phyloP scores from a whole-genome alignment of 768 basidiomycete species.

The Rhodotorula toruloides region DNA sequence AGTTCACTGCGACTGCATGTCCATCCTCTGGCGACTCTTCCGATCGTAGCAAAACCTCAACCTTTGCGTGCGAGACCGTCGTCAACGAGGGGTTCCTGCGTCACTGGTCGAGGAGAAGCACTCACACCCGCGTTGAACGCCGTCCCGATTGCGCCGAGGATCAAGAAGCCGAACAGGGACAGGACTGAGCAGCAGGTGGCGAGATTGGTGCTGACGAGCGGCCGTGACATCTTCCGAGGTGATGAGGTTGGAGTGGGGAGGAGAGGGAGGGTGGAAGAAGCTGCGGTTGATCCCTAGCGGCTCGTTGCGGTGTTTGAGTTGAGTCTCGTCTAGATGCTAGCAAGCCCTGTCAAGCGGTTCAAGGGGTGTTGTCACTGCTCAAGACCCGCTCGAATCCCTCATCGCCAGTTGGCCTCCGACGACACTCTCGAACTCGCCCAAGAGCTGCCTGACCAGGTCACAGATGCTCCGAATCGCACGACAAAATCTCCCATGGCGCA shows the following conservation, averaged over 20 bases:
- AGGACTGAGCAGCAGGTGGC: slow-evolving; percentile 36
- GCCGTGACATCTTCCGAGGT: not conserved
- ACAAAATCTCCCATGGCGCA: not conserved
- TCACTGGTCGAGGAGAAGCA: not conserved
- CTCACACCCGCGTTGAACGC: slow-evolving; percentile 28
- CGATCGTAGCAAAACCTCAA: slow-evolving; percentile 32
- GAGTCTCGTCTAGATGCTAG: not conserved
- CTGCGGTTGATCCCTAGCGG: not conserved
- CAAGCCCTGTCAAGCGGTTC: not conserved
- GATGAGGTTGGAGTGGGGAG: not conserved
- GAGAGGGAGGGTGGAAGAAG: not conserved
- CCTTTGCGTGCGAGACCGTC: not conserved
- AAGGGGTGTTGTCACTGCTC: too few species aligned
- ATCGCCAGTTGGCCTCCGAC: not conserved
- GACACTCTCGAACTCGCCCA: not conserved
- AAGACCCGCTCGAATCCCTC: not conserved
- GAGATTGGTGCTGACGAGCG: not conserved
- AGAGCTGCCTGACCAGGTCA: not conserved
- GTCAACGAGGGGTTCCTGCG: not conserved
- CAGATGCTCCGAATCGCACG: slow-evolving; percentile 1
- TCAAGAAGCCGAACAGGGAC: slow-evolving; percentile 25
- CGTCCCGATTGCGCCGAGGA: slow-evolving; percentile 18
- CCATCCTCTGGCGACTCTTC: slow-evolving; percentile 25
- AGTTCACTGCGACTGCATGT: slow-evolving; percentile 31
- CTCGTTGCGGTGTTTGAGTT: not conserved